These are phyloP conservation scores for Smallanthus sonchifolius DNA, from an alignment of 129 eudicot species.

Conservation along the genomic window DNA sequence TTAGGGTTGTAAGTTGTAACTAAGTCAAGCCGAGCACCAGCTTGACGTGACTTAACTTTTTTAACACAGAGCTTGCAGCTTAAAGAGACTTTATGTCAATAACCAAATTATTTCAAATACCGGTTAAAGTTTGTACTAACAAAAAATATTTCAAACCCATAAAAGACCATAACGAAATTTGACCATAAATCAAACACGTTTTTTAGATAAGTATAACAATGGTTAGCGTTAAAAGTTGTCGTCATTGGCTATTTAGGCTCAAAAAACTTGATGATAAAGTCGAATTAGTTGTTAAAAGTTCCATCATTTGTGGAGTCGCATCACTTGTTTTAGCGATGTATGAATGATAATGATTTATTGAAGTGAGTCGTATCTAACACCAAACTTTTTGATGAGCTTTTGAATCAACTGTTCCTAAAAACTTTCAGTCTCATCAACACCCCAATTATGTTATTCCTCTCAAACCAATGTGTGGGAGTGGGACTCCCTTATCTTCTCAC, in stretches of 20 bases:
- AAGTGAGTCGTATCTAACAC: slow-evolving; percentile 7
- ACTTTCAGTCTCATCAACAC: slow-evolving; percentile 35
- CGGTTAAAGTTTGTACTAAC: too few species aligned
- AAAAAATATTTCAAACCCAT: neutral
- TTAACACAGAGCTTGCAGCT: neutral
- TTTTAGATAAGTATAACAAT: neutral
- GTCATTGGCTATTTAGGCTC: neutral
- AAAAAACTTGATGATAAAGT: neutral
- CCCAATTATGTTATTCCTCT: slow-evolving; percentile 21
- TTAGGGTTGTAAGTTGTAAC: too few species aligned
- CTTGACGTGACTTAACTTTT: too few species aligned
- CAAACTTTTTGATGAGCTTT: slow-evolving; percentile 29
- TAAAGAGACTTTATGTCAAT: too few species aligned
- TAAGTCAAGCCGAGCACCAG: too few species aligned
- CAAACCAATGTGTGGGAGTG: slow-evolving; percentile 16
- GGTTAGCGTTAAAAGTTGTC: too few species aligned
- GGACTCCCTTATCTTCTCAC: slow-evolving; percentile 21
- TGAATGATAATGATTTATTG: neutral
- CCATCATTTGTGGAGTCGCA: neutral
- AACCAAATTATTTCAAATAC: too few species aligned
- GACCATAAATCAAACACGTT: neutral
- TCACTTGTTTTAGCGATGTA: neutral
- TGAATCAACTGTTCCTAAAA: slow-evolving; percentile 36
- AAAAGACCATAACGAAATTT: too few species aligned
- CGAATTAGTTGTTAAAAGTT: neutral